Conservation (phyloP, 805 yeast genomes). For the Wickerhamiella kazuoi region DNA sequence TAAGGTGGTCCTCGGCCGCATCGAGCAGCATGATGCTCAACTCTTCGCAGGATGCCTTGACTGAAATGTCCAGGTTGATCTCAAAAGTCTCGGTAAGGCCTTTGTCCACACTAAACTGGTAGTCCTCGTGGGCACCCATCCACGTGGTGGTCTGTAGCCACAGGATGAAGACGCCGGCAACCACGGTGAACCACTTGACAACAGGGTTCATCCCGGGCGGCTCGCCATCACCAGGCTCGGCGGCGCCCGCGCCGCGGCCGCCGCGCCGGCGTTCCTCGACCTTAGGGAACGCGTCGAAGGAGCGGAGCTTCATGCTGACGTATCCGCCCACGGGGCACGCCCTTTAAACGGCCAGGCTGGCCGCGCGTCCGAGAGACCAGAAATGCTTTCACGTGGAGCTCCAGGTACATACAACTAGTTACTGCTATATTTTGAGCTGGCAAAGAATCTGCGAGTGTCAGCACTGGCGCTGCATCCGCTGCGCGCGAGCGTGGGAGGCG, state of each 20-base stretch:
- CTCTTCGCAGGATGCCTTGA: conserved; percentile 68
- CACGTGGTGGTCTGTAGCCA: conserved; percentile 78
- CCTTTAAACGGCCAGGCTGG: no score
- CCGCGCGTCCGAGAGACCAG: no score
- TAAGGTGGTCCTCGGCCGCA: conserved; percentile 51
- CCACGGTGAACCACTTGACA: not conserved
- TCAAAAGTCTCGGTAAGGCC: conserved; percentile 38
- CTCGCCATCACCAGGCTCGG: not conserved
- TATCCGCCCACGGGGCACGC: no score
- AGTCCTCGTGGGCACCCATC: conserved; percentile 65
- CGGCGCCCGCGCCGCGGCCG: conserved; percentile 30
- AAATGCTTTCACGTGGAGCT: no score
- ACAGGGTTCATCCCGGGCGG: not conserved
- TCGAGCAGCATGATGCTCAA: conserved; percentile 65
- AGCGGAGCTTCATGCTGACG: conserved; percentile 22
- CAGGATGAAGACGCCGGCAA: conserved; percentile 36
- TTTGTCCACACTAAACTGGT: conserved; percentile 59
- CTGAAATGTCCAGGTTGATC: conserved; percentile 62
- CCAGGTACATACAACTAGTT: no score
- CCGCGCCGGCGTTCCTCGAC: conserved; percentile 53
- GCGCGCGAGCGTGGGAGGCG: not conserved
- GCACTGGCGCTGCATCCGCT: no score
- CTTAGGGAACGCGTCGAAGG: conserved; percentile 65
- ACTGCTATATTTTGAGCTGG: no score
- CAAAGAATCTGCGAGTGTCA: no score